Evolutionary conservation across 2,329 filamentous ascomycete genomes (phyloP).

Genomic region (Scedosporium apiospermum): DNA sequence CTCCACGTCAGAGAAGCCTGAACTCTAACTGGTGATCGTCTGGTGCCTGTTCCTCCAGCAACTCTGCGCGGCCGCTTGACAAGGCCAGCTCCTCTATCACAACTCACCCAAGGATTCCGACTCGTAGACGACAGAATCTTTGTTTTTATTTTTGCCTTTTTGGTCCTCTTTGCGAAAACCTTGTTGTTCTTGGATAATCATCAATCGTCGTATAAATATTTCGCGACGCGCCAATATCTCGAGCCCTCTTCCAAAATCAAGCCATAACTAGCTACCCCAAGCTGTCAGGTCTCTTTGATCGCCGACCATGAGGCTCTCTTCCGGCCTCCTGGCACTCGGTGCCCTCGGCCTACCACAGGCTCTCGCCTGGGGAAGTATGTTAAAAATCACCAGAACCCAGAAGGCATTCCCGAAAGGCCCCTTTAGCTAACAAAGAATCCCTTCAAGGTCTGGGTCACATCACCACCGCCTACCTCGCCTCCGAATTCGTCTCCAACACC

Average conservation of each 20-base stretch:
- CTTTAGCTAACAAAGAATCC: not conserved
- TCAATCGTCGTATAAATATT: not conserved
- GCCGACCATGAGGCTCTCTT: constrained; percentile 22
- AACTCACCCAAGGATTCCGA: not conserved
- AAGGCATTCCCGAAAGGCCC: constrained; percentile 5
- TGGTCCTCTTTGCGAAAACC: not conserved
- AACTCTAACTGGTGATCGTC: not conserved
- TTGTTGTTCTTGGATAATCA: not conserved
- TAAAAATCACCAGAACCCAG: not conserved
- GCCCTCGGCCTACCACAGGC: constrained; percentile 22
- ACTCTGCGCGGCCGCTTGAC: not conserved
- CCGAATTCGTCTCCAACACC: constrained; percentile 45
- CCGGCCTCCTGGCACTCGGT: constrained; percentile 14
- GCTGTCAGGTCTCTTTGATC: not conserved
- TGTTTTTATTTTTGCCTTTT: not conserved
- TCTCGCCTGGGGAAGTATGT: constrained; percentile 34
- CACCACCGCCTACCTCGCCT: constrained; percentile 54
- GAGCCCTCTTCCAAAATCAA: no score
- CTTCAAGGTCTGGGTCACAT: constrained; percentile 51
- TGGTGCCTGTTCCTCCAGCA: not conserved
- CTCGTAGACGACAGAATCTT: not conserved
- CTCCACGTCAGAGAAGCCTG: not conserved
- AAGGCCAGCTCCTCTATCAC: not conserved
- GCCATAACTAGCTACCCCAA: not conserved
- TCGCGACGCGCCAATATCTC: not conserved